These are phyloP conservation scores for Posidonia australis DNA, from an alignment of 106 monocot species.

Conservation along the genomic window DNA sequence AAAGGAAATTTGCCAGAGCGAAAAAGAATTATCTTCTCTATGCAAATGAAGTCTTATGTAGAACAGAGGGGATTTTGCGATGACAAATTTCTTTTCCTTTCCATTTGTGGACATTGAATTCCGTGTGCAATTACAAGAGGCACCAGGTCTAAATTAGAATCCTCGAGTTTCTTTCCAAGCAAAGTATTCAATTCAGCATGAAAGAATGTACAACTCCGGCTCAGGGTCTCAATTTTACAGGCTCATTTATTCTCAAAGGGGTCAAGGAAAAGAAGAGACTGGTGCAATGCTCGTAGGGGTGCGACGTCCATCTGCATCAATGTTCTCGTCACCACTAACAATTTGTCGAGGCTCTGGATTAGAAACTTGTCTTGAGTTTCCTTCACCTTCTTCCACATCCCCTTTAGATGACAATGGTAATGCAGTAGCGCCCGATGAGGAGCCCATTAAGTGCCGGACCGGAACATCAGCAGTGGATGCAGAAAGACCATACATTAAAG, in stretches of 20 bases:
- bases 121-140: neutral
- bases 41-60: too few relatives aligned
- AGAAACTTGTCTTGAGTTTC: constrained; percentile 16
- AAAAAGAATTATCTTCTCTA: too few relatives aligned
- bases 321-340: constrained; percentile 23
- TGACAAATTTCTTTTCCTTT: neutral
- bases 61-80: neutral
- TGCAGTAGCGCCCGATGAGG: constrained; percentile 22
- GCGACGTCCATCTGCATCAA: constrained; percentile 19
- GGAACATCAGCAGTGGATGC: constrained; percentile 33
- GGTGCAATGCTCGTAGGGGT: neutral
- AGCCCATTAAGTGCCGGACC: constrained; percentile 20
- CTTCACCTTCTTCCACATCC: constrained; percentile 13
- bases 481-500: constrained; percentile 30
- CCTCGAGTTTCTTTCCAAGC: neutral
- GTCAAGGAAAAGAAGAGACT: constrained; percentile 1
- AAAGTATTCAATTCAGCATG: neutral
- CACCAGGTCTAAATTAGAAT: neutral
- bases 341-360: constrained; percentile 21
- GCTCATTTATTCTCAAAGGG: neutral
- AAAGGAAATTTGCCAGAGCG: too few relatives aligned
- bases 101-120: neutral
- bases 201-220: constrained; percentile 5
- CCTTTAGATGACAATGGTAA: constrained; percentile 27
- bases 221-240: constrained; percentile 2